phyloP scores from a whole-genome alignment of 2,329 filamentous ascomycete species.

The Colletotrichum gloeosporioides region DNA sequence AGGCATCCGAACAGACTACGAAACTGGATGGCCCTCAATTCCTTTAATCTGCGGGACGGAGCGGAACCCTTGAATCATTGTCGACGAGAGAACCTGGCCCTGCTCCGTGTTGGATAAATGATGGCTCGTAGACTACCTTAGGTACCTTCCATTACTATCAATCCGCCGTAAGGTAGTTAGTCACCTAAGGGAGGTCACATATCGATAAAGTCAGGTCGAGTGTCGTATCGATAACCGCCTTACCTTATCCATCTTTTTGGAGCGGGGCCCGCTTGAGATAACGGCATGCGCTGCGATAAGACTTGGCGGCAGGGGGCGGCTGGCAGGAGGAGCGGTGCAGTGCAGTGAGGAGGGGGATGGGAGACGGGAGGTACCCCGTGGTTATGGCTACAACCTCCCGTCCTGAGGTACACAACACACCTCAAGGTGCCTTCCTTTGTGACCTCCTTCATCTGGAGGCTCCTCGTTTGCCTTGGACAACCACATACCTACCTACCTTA shows the following conservation, averaged over 20 bases:
- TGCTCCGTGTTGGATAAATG: neutral
- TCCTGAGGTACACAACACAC: neutral
- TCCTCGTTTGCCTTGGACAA: neutral
- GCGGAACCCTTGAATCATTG: constrained; percentile 1
- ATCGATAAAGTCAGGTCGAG: neutral
- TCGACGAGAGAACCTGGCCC: neutral
- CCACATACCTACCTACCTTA: neutral
- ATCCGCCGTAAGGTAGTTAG: neutral
- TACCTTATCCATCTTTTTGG: neutral
- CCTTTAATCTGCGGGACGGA: constrained; percentile 7
- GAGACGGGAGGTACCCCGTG: neutral
- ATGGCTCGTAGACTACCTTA: neutral
- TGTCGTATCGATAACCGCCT: neutral
- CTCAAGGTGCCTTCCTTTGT: neutral
- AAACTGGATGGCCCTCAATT: neutral
- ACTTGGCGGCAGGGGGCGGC: neutral
- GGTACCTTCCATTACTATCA: no score
- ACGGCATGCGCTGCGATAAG: constrained; percentile 10
- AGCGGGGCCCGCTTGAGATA: neutral
- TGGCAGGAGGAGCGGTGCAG: neutral
- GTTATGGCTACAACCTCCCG: neutral
- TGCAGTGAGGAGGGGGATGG: neutral
- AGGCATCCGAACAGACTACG: constrained; percentile 14
- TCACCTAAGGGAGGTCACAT: neutral
- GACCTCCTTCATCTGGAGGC: neutral